Percentiles rank a stretch among this genome's conserved stretches.
Evolutionary conservation across 371 early-diverging fungal genomes (phyloP).

Genomic region (Apophysomyces elegans): DNA sequence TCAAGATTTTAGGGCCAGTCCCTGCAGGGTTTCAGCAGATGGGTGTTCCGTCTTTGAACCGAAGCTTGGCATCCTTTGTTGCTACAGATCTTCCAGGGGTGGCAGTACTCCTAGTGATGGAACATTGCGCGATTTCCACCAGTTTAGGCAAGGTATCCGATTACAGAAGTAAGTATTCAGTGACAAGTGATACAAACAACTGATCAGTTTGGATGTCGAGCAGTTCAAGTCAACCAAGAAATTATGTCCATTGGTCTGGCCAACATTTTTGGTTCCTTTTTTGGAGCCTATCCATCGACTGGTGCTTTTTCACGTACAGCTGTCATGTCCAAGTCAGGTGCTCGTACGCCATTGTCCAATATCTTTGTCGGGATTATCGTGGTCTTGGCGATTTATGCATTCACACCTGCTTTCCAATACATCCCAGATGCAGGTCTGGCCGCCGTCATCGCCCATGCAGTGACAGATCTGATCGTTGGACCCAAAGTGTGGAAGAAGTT

Average conservation of each 20-base stretch:
- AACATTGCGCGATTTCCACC: constrained; percentile 86
- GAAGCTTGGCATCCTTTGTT: constrained; percentile 48
- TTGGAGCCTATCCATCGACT: constrained; percentile 82
- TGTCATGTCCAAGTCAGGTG: constrained; percentile 73
- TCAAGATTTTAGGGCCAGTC: constrained; percentile 68
- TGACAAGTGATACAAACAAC: constrained; percentile 23
- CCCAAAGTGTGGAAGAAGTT: constrained; percentile 50
- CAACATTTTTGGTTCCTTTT: constrained; percentile 81
- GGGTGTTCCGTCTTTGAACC: constrained; percentile 52
- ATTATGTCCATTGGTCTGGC: constrained; percentile 79
- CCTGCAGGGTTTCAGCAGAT: constrained; percentile 75
- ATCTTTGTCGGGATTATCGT: constrained; percentile 79
- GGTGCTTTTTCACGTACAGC: constrained; percentile 89
- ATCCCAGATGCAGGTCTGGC: constrained; percentile 80
- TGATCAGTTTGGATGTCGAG: neutral
- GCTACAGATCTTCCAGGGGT: constrained; percentile 63
- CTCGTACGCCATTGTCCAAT: constrained; percentile 76
- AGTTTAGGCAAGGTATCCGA: constrained; percentile 75
- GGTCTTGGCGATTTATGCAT: constrained; percentile 70
- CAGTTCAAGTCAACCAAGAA: constrained; percentile 78
- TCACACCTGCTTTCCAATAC: constrained; percentile 84
- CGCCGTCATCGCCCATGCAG: constrained; percentile 77
- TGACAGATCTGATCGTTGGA: constrained; percentile 63
- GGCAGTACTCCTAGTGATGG: constrained; percentile 78
- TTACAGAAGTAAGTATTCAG: constrained; percentile 41